Evolutionary conservation across 1,284 basidiomycete genomes (phyloP).

Genomic region (Termitomyces sp.): DNA sequence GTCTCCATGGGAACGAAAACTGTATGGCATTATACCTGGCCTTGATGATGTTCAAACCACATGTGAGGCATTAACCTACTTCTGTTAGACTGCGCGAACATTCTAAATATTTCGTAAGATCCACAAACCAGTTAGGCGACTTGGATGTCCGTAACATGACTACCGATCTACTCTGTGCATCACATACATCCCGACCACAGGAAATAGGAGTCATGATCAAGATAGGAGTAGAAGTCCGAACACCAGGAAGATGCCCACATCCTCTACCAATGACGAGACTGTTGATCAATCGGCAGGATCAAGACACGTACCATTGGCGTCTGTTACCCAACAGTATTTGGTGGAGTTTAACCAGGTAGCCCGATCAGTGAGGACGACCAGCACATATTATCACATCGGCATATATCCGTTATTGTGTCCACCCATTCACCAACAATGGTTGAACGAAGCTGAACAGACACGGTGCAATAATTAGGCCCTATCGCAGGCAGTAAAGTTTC

Average conservation of each 20-base stretch:
- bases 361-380: neutral
- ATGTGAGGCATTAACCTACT: neutral
- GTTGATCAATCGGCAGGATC: neutral
- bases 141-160: neutral
- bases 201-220: neutral
- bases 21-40: constrained; percentile 26
- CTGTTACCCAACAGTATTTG: neutral
- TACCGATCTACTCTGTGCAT: neutral
- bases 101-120: neutral
- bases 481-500: neutral
- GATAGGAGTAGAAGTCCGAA: too few relatives aligned
- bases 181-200: neutral
- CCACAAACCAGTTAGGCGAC: neutral
- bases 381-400: neutral
- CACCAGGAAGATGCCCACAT: neutral
- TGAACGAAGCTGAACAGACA: neutral
- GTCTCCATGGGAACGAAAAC: constrained; percentile 42
- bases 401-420: too few relatives aligned
- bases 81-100: too few relatives aligned
- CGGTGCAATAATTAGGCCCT: neutral
- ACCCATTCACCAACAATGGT: neutral
- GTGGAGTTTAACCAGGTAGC: neutral
- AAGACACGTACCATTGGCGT: neutral
- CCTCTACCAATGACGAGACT: neutral
- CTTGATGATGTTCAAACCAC: neutral